Evolutionary conservation across 257 asterid species (phyloP).

Genomic region (Solanum sejunctum): DNA sequence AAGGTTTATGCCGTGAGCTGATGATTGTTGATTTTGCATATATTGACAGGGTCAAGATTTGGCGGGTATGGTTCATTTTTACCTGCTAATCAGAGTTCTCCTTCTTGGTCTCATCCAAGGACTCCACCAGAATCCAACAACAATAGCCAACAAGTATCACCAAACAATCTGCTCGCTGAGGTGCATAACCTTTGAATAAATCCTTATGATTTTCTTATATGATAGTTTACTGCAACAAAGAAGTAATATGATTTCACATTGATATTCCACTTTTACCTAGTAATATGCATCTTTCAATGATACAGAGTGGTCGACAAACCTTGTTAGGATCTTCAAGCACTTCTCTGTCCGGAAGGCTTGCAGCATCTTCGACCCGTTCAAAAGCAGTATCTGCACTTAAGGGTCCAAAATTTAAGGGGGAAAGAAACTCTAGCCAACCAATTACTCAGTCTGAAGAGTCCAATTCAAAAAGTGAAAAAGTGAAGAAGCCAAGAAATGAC

Average conservation of each 20-base stretch:
- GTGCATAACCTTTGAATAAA: constrained; percentile 21
- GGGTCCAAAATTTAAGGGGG: neutral
- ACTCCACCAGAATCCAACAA: constrained; percentile 44
- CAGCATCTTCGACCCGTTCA: constrained; percentile 30
- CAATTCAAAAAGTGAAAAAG: constrained; percentile 27
- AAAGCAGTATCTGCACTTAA: constrained; percentile 1
- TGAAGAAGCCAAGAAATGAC: constrained; percentile 24
- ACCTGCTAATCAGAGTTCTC: constrained; percentile 78
- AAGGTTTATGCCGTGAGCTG: constrained; percentile 16
- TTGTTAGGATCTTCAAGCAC: constrained; percentile 41
- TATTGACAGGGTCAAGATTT: constrained; percentile 72
- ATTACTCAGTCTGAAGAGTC: constrained; percentile 35
- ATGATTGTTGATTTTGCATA: constrained; percentile 24
- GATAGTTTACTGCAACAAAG: neutral
- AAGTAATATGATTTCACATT: constrained; percentile 1
- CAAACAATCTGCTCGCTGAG: constrained; percentile 53
- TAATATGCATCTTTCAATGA: constrained; percentile 18
- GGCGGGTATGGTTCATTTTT: constrained; percentile 98
- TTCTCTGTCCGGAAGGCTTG: constrained; percentile 39
- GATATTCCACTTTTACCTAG: constrained; percentile 11
- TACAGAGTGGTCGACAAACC: constrained; percentile 56
- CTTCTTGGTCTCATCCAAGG: constrained; percentile 52
- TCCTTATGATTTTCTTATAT: neutral
- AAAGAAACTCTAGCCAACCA: constrained; percentile 14
- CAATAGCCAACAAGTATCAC: constrained; percentile 32